phyloP scores from a whole-genome alignment of 129 eudicot genomes.

The Kitagawia praeruptora region DNA sequence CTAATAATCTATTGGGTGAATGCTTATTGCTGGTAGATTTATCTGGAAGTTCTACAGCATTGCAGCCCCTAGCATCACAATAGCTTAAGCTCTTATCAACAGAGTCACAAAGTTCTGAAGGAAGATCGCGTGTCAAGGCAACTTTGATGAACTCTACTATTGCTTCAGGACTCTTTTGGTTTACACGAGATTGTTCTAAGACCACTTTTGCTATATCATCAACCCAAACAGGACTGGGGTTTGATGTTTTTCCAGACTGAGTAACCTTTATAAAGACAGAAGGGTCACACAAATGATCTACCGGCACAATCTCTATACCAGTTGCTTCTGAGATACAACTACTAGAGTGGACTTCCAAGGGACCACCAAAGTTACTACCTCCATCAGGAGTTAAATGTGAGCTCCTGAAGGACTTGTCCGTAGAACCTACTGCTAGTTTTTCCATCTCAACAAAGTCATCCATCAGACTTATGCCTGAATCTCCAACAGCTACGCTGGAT shows the following conservation, averaged over 20 bases:
- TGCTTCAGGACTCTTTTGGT: slow-evolving; percentile 24
- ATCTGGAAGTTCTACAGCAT: slow-evolving; percentile 15
- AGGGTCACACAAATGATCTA: background rate
- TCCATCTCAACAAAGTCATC: slow-evolving; percentile 98
- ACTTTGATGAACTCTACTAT: slow-evolving; percentile 33
- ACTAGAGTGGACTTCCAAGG: slow-evolving; percentile 19
- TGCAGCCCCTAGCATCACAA: background rate
- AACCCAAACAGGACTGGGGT: slow-evolving; percentile 22
- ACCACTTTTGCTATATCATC: slow-evolving; percentile 32
- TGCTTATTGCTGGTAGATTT: slow-evolving; percentile 3
- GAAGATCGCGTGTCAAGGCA: slow-evolving; percentile 21
- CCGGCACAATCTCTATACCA: background rate
- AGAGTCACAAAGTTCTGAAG: slow-evolving; percentile 11
- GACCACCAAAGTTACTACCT: background rate
- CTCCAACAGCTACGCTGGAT: slow-evolving; percentile 35
- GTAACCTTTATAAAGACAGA: slow-evolving; percentile 4
- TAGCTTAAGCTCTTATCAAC: background rate
- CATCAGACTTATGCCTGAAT: slow-evolving; percentile 71
- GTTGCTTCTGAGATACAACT: slow-evolving; percentile 10
- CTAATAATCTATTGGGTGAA: slow-evolving; percentile 15
- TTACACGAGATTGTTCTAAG: slow-evolving; percentile 28
- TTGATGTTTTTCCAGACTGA: background rate
- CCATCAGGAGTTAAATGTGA: slow-evolving; percentile 21
- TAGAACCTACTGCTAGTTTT: slow-evolving; percentile 63
- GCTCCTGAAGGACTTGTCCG: slow-evolving; percentile 32